phyloP scores from a whole-genome alignment of 1,284 basidiomycete species.

The Tilletia walkeri region DNA sequence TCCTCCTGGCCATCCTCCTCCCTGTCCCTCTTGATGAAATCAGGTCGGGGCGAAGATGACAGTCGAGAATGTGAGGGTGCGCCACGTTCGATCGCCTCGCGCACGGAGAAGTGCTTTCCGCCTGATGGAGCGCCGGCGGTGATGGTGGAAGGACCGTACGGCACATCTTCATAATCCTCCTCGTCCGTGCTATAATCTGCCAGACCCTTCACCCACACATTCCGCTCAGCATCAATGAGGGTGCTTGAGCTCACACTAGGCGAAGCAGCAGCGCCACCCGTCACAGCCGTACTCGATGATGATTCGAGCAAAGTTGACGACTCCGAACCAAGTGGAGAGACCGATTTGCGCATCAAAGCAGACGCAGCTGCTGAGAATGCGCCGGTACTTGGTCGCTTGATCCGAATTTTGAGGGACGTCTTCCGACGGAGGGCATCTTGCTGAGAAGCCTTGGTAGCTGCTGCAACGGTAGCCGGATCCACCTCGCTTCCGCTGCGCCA shows the following conservation, averaged over 20 bases:
- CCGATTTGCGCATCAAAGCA: neutral
- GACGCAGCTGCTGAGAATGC: neutral
- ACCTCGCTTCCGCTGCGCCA: constrained; percentile 14
- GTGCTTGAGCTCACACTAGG: constrained; percentile 8
- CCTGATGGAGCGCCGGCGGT: neutral
- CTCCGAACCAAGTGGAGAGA: neutral
- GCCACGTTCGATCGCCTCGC: too few relatives aligned
- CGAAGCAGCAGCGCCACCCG: neutral
- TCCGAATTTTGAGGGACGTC: constrained; percentile 5
- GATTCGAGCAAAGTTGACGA: neutral
- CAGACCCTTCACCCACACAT: constrained; percentile 1
- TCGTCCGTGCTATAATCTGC: constrained; percentile 9
- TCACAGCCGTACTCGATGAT: neutral
- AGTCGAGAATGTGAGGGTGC: too few relatives aligned
- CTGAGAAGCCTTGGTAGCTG: neutral
- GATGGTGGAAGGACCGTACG: too few relatives aligned
- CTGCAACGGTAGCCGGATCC: neutral
- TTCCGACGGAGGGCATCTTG: constrained; percentile 13
- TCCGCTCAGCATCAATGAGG: constrained; percentile 10
- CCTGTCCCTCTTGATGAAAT: too few relatives aligned
- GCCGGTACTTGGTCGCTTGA: neutral
- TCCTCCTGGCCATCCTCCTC: too few relatives aligned
- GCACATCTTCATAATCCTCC: neutral
- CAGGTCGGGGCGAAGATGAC: too few relatives aligned
- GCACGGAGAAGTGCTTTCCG: too few relatives aligned